These are phyloP conservation scores for Paramecium bursaria DNA, from an alignment of 73 alveolate species.

Conservation along the genomic window DNA sequence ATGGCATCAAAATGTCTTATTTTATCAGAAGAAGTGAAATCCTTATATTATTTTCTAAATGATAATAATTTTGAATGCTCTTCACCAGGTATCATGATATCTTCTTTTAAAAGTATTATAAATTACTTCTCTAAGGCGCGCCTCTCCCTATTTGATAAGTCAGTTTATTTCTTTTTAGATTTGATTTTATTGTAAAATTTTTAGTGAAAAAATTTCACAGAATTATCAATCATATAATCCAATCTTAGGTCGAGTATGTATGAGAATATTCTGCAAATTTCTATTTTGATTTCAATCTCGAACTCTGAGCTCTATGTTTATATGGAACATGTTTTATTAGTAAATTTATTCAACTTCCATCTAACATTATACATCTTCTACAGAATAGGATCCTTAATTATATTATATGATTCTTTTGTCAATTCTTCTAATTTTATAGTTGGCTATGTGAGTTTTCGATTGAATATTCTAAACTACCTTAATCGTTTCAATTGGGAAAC, in stretches of 20 bases:
- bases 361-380: constrained; percentile 6
- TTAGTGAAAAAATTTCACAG: background rate
- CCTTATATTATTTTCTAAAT: background rate
- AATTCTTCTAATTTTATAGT: background rate
- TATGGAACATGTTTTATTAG: constrained; percentile 13
- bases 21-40: background rate
- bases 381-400: constrained; percentile 35
- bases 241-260: constrained; percentile 36
- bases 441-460: too few species aligned
- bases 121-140: background rate
- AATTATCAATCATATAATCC: constrained; percentile 52
- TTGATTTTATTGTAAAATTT: background rate
- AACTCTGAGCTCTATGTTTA: constrained; percentile 28
- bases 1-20: constrained; percentile 47
- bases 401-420: background rate
- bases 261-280: constrained; percentile 32
- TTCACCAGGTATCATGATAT: constrained; percentile 27
- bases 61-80: background rate
- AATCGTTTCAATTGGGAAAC: too few species aligned
- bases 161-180: background rate
- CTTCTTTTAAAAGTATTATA: constrained; percentile 1
- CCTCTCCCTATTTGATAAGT: background rate
- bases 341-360: background rate
- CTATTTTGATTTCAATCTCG: constrained; percentile 55
- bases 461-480: too few species aligned